These are phyloP conservation scores for Cladosporium velox DNA, from an alignment of 2,329 filamentous ascomycete species.

Conservation along the genomic window DNA sequence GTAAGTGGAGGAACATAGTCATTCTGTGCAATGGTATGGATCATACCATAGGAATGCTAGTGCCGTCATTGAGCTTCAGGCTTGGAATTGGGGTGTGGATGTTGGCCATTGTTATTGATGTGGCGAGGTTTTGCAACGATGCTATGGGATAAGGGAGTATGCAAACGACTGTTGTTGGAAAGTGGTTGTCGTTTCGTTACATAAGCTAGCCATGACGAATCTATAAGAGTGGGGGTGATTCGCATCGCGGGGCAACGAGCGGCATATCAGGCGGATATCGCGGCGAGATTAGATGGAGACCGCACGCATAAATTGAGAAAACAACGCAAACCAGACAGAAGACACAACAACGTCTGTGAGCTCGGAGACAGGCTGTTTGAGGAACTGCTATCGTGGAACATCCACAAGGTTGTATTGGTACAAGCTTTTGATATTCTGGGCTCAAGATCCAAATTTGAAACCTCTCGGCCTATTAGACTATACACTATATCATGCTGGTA, in stretches of 20 bases:
- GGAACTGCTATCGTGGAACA: no score
- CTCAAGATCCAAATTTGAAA: not conserved
- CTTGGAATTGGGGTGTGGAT: conserved; percentile 54
- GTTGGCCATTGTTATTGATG: conserved; percentile 28
- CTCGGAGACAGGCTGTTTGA: no score
- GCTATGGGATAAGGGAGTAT: not conserved
- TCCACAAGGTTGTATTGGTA: not conserved
- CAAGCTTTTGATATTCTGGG: not conserved
- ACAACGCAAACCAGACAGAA: no score
- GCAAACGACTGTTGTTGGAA: not conserved
- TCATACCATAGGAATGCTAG: conserved; percentile 67
- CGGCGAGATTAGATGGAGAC: not conserved
- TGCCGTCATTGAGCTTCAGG: conserved; percentile 73
- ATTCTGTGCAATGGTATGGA: not conserved
- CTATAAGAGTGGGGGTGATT: not conserved
- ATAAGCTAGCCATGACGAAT: not conserved
- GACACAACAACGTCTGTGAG: no score
- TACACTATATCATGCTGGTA: not conserved
- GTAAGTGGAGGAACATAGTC: no score
- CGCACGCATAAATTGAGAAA: not conserved
- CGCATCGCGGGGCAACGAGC: not conserved
- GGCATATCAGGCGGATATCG: not conserved
- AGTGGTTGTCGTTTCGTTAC: not conserved
- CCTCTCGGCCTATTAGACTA: not conserved
- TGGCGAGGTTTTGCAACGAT: not conserved